A percentile compares a stretch with the other conserved stretches of the same genome.
phyloP scores from a whole-genome alignment of 2,329 filamentous ascomycete species.

The Talaromyces sp. region DNA sequence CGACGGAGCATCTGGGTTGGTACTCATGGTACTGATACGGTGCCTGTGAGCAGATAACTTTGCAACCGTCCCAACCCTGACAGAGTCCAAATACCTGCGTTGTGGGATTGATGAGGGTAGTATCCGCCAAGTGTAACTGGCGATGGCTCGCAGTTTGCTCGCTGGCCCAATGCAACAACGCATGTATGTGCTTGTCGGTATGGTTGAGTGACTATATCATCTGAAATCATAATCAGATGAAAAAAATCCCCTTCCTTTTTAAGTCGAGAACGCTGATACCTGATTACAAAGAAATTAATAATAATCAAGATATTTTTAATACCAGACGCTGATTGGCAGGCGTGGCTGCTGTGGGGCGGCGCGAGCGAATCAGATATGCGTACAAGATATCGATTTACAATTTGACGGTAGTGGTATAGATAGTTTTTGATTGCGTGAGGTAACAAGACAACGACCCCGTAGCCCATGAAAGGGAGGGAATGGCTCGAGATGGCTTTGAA shows the following conservation, averaged over 20 bases:
- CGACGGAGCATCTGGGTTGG: slow-evolving; percentile 61
- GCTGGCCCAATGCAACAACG: background rate
- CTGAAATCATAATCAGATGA: background rate
- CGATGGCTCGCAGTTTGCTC: background rate
- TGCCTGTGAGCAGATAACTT: slow-evolving; percentile 48
- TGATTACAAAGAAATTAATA: background rate
- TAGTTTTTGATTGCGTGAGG: slow-evolving; percentile 16
- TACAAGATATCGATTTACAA: background rate
- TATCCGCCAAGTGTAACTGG: background rate
- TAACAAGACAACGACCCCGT: slow-evolving; percentile 19
- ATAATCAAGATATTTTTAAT: background rate
- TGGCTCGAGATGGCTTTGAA: too few relatives aligned
- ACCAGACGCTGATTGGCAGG: background rate
- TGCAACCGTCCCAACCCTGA: slow-evolving; percentile 11
- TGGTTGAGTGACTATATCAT: background rate
- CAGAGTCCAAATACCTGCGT: background rate
- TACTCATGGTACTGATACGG: slow-evolving; percentile 39
- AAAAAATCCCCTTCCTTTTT: background rate
- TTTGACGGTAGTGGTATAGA: slow-evolving; percentile 7
- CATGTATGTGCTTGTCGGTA: background rate
- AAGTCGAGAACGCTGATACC: background rate
- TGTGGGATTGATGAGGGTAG: background rate
- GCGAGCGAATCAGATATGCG: background rate
- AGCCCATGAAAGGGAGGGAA: too few relatives aligned
- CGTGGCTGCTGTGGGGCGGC: background rate